phyloP scores from a whole-genome alignment of 306 rosid genomes.

The Vicia villosa region DNA sequence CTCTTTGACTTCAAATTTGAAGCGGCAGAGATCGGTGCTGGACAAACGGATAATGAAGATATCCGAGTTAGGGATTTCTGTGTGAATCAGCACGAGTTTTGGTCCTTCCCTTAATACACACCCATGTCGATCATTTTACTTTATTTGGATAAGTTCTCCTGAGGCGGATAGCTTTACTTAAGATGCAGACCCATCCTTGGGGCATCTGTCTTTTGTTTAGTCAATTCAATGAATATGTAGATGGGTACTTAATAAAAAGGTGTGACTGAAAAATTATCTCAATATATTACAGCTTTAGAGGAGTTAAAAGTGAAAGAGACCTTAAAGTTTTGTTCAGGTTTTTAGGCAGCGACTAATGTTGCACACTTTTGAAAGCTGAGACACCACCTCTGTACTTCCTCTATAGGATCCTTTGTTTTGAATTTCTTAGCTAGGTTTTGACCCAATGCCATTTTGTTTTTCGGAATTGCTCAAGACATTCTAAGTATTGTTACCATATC shows the following conservation, averaged over 20 bases:
- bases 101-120: slow-evolving; percentile 30
- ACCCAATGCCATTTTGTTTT: too few relatives aligned
- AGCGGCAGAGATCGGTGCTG: slow-evolving; percentile 55
- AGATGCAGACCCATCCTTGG: slow-evolving; percentile 24
- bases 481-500: too few relatives aligned
- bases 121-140: slow-evolving; percentile 4
- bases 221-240: not conserved
- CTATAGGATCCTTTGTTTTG: too few relatives aligned
- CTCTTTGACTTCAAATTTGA: slow-evolving; percentile 59
- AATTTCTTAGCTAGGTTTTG: too few relatives aligned
- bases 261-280: slow-evolving; percentile 3
- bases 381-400: too few relatives aligned
- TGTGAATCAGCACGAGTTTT: slow-evolving; percentile 43
- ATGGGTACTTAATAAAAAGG: slow-evolving; percentile 5
- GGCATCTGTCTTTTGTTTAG: slow-evolving; percentile 12
- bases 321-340: not conserved
- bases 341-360: not conserved
- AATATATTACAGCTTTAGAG: not conserved
- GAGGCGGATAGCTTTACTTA: slow-evolving; percentile 10
- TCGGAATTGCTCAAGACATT: too few relatives aligned
- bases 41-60: slow-evolving; percentile 70
- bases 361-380: too few relatives aligned
- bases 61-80: slow-evolving; percentile 73
- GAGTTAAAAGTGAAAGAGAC: not conserved
- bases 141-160: too few relatives aligned